Evolutionary conservation across 2,329 filamentous ascomycete genomes (phyloP), one percentile per base, ranked within the genome.

Genomic region (Trichophyton equinum): DNA sequence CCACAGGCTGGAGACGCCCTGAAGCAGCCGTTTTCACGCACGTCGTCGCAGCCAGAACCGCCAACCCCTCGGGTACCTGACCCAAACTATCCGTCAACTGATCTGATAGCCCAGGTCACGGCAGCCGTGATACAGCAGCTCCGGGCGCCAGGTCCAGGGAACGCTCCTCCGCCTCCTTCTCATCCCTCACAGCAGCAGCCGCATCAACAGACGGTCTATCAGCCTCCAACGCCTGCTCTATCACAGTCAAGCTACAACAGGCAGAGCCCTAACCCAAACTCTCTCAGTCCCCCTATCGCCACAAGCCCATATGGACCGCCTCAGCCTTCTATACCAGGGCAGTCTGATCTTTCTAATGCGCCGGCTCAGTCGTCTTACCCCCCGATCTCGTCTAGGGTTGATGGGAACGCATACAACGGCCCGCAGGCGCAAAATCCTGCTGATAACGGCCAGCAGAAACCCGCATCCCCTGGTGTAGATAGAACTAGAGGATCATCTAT

Each of bases 311-410:
- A 58, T 22, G 57, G 27, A 53, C 49, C 22, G 6, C 27, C 22
- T 8, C 22, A 13, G 5, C 7, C 49, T 13, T 30, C 49, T 53
- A 25, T n/a, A 13, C n/a, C 27, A n/a, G 27, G 22, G 11, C 22
- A 53, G n/a, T 25, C 49, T 53, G 49, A 30, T 7, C 25, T 53
- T 20, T 25, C 30, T 40, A 57, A 57, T 44, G 55, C 55, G 30
- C 55, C 49, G 22, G 3, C 27, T 20, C 25, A 53, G 25, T 33
- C 74, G 62, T 73, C 80, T 53, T 81, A 80, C 67, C 83, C 81
- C 38, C 81, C 82, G 15, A 82, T 81, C 25, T 80, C 81, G 58
- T 68, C 67, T 64, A 72, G 65, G 59, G 62, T 60, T 57, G 62
- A 64, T 8, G 69, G 71, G 30, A 62, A 64, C 47, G 18, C 22